Conservation (phyloP, 2,329 filamentous ascomycete species). For the Trichoderma asperellum region DNA sequence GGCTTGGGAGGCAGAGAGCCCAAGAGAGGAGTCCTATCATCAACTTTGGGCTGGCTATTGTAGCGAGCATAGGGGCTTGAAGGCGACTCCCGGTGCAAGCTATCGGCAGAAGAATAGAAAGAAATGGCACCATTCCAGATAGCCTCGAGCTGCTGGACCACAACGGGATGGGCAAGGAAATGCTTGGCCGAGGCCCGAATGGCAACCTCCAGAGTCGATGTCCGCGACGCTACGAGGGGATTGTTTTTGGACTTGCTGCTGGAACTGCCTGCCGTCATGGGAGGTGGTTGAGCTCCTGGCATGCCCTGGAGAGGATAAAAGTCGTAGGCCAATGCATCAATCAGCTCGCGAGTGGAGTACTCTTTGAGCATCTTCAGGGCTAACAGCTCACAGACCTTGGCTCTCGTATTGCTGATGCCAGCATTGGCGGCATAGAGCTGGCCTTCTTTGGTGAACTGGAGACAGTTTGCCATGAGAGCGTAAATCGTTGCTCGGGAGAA, state of each 20-base stretch:
- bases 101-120: constrained; percentile 88
- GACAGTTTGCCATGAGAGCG: constrained; percentile 87
- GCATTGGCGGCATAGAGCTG: constrained; percentile 81
- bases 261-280: constrained; percentile 40
- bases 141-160: constrained; percentile 92
- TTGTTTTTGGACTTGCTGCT: constrained; percentile 50
- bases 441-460: constrained; percentile 90
- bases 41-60: constrained; percentile 42
- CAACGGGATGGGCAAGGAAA: constrained; percentile 87
- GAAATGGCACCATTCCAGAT: constrained; percentile 97
- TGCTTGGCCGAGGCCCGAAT: constrained; percentile 92
- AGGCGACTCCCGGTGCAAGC: constrained; percentile 67
- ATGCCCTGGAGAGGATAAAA: constrained; percentile 91
- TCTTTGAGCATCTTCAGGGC: constrained; percentile 90
- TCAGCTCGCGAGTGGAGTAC: constrained; percentile 84
- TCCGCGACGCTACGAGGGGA: constrained; percentile 67
- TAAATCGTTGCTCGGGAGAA: constrained; percentile 87
- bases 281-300: constrained; percentile 50
- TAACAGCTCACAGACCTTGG: constrained; percentile 86
- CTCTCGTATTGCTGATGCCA: constrained; percentile 80
- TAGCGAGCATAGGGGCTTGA: constrained; percentile 33
- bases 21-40: constrained; percentile 58
- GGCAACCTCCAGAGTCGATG: constrained; percentile 89
- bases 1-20: constrained; percentile 43
- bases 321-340: constrained; percentile 92